A percentile compares a stretch with the other conserved stretches of the same genome.
Evolutionary conservation across 345 rosid genomes (phyloP).

Genomic region (Abelmoschus esculentus): DNA sequence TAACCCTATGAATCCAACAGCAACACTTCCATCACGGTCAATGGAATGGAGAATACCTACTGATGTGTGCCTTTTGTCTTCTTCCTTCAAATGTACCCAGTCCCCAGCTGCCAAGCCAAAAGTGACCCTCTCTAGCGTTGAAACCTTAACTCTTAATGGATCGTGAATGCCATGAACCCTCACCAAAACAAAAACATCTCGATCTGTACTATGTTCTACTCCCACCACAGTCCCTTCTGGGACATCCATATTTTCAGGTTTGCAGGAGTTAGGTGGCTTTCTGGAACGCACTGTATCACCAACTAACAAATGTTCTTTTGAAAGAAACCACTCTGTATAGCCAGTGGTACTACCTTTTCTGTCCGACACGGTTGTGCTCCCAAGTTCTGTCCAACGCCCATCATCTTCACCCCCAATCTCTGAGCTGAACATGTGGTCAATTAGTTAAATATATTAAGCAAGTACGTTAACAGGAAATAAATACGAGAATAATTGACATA

Average conservation of each 20-base stretch:
- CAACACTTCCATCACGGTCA: slow-evolving; percentile 50
- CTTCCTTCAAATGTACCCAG: slow-evolving; percentile 79
- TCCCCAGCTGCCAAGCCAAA: slow-evolving; percentile 80
- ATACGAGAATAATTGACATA: neutral
- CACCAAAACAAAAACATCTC: slow-evolving; percentile 65
- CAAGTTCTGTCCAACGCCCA: slow-evolving; percentile 46
- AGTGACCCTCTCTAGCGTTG: slow-evolving; percentile 65
- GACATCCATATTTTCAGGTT: slow-evolving; percentile 65
- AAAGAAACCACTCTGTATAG: slow-evolving; percentile 76
- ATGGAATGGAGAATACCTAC: slow-evolving; percentile 86
- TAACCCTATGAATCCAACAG: slow-evolving; percentile 70
- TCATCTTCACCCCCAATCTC: slow-evolving; percentile 40
- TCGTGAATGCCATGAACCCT: slow-evolving; percentile 81
- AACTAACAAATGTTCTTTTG: slow-evolving; percentile 61
- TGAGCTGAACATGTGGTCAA: slow-evolving; percentile 42
- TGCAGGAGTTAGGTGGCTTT: slow-evolving; percentile 55
- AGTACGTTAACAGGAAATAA: neutral
- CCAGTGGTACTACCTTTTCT: slow-evolving; percentile 29
- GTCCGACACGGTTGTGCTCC: slow-evolving; percentile 27
- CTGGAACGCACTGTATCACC: slow-evolving; percentile 84
- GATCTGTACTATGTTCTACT: slow-evolving; percentile 40
- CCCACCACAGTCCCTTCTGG: slow-evolving; percentile 88
- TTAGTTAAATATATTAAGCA: slow-evolving; percentile 10
- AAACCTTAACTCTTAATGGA: slow-evolving; percentile 61
- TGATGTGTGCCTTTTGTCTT: slow-evolving; percentile 59